These are phyloP conservation scores for Pezicula radicicola DNA, from an alignment of 2,329 filamentous ascomycete species.

Conservation along the genomic window DNA sequence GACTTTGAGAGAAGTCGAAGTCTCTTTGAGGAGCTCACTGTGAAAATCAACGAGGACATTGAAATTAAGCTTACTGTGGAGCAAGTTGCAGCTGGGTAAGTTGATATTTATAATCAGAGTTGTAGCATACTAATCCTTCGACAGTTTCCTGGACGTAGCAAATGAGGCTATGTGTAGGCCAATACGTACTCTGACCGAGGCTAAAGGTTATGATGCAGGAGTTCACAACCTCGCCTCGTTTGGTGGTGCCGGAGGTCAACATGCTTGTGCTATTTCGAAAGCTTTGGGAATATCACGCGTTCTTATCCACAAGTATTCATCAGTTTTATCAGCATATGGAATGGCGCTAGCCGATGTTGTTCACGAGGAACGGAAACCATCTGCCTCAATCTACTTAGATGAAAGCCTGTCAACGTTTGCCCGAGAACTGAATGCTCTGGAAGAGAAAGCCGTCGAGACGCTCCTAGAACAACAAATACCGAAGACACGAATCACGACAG, in stretches of 20 bases:
- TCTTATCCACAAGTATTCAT: constrained; percentile 79
- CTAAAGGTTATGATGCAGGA: constrained; percentile 83
- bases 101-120: neutral
- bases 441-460: constrained; percentile 62
- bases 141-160: constrained; percentile 73
- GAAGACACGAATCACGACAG: constrained; percentile 70
- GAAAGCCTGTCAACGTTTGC: constrained; percentile 51
- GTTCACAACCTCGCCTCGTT: constrained; percentile 85
- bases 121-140: neutral
- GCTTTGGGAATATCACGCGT: constrained; percentile 81
- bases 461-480: constrained; percentile 74
- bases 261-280: constrained; percentile 78
- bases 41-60: constrained; percentile 34
- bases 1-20: constrained; percentile 34
- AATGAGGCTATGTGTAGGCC: constrained; percentile 88
- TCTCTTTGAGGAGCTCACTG: neutral
- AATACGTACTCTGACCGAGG: constrained; percentile 84
- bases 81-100: neutral
- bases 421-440: constrained; percentile 72
- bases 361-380: constrained; percentile 78
- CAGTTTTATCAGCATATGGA: constrained; percentile 82
- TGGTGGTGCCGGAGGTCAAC: constrained; percentile 88
- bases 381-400: constrained; percentile 56
- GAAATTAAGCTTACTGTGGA: neutral
- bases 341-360: constrained; percentile 91